Evolutionary conservation across 352 stramenopile genomes (phyloP), one percentile per base, ranked within the genome.

Genomic region (Discostella stelligera): DNA sequence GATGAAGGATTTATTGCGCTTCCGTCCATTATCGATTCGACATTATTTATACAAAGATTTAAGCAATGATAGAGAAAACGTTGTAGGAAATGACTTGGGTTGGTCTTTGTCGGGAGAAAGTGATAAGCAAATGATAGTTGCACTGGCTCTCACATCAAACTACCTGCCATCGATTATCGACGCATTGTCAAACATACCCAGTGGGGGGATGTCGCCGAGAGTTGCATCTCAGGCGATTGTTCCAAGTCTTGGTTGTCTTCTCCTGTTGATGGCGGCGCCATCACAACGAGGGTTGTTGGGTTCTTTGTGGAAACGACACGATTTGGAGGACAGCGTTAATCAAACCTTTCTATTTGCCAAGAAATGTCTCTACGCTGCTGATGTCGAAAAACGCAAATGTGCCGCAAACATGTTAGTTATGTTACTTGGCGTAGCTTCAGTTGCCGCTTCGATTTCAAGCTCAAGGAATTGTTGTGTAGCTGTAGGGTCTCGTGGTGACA

Each of bases 331-430:
- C 55, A 67, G 80, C 25, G 59, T 85, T 1, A 66, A 85, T 67
- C 79, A 85, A 37, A 67, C 66, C 13, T 83, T 83, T 58, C 65
- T 85, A 9, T 56, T 85, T 44, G 67, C 67, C 7, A 85, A 83
- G 60, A 85, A 85, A 54, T 66, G 68, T 16, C 41, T 83, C 1
- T 83, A 83, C 60, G 73, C 52, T 63, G 20, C 76, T 0, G 79
- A 85, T 62, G 56, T 71, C 10, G 74, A 77, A 6, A 82, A 77
- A 27, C 44, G 79, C 18, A 75, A 69, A 39, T 69, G 23, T 48
- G 79, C 79, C 0, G 74, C 66, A 27, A 79, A 53, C 7, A 46
- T 79, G 30, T 52, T 85, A 9, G 63, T 71, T 7, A 66, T 56
- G 25, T 63, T 85, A 27, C 21, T 83, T 27, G 59, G 69, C 7